These are phyloP conservation scores for Porphyrellus cyaneotinctus DNA, from an alignment of 768 basidiomycete genomes.

Conservation along the genomic window DNA sequence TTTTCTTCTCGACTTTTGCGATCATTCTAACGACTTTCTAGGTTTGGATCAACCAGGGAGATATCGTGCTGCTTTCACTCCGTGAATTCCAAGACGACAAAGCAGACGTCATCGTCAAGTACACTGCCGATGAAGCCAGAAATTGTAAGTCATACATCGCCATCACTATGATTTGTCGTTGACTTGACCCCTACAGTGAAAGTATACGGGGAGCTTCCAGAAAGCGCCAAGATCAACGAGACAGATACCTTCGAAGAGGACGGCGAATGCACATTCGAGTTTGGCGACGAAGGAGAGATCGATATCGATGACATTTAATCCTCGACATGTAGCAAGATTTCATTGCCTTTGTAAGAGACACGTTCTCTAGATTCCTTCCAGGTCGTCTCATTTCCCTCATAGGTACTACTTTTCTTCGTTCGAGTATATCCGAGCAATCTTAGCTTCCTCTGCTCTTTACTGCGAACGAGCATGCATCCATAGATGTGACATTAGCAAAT, in stretches of 20 bases:
- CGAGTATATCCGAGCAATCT: constrained; percentile 6
- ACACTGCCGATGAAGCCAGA: constrained; percentile 92
- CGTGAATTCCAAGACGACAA: constrained; percentile 99
- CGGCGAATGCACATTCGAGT: constrained; percentile 86
- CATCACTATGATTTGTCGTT: constrained; percentile 5
- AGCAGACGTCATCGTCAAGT: constrained; percentile 99
- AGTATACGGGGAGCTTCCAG: constrained; percentile 96
- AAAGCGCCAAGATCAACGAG: constrained; percentile 96
- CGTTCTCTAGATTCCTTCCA: not conserved
- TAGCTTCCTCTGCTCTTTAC: constrained; percentile 6
- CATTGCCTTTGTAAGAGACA: constrained; percentile 15
- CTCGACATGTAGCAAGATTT: constrained; percentile 7
- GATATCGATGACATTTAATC: constrained; percentile 86
- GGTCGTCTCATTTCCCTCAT: constrained; percentile 3
- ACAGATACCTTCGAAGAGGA: constrained; percentile 91
- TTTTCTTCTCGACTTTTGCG: not conserved
- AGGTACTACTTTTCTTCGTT: constrained; percentile 14
- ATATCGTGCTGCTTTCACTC: constrained; percentile 90
- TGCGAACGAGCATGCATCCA: constrained; percentile 14
- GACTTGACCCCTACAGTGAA: constrained; percentile 54
- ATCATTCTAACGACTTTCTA: constrained; percentile 30
- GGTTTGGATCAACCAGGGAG: constrained; percentile 99
- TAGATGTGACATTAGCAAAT: constrained; percentile 25
- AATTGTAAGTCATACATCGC: constrained; percentile 47
- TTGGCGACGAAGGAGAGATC: constrained; percentile 83